A percentile compares a stretch with the other conserved stretches of the same genome.
These are phyloP conservation scores for Termitomyces sp. DNA, from an alignment of 768 basidiomycete genomes.

Conservation along the genomic window DNA sequence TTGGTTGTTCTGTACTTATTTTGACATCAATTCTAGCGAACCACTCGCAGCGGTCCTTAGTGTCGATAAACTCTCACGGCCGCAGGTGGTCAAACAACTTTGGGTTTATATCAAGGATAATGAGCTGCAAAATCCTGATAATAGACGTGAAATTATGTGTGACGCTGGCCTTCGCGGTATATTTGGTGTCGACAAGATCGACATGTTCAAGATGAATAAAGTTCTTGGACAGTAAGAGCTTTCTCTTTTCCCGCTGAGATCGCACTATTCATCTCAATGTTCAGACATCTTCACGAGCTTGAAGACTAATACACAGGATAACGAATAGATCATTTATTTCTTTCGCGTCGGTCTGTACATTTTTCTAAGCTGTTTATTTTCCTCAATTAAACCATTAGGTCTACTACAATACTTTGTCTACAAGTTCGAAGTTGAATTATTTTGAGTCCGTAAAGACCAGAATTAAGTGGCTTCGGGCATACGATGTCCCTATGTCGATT, in stretches of 20 bases:
- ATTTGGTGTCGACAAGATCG: conserved; percentile 77
- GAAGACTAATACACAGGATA: not conserved
- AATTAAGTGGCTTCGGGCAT: not conserved
- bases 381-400: conserved; percentile 9
- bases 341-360: not conserved
- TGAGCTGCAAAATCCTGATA: conserved; percentile 78
- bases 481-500: not conserved
- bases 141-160: conserved; percentile 84
- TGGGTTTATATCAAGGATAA: conserved; percentile 88
- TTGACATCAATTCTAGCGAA: conserved; percentile 40
- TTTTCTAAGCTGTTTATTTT: conserved; percentile 1
- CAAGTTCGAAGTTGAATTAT: not conserved
- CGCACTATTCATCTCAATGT: not conserved
- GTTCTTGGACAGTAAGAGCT: conserved; percentile 68
- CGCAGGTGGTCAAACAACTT: conserved; percentile 86
- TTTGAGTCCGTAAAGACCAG: not conserved
- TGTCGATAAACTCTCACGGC: conserved; percentile 69
- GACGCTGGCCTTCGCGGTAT: conserved; percentile 70
- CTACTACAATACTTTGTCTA: not conserved
- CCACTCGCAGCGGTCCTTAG: conserved; percentile 71
- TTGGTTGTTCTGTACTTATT: not conserved
- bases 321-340: not conserved
- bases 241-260: not conserved
- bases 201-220: conserved; percentile 97
- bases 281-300: conserved; percentile 33